Base-by-base conservation (phyloP, 2,329 filamentous ascomycete species). In the Fusarium sp. region DNA sequence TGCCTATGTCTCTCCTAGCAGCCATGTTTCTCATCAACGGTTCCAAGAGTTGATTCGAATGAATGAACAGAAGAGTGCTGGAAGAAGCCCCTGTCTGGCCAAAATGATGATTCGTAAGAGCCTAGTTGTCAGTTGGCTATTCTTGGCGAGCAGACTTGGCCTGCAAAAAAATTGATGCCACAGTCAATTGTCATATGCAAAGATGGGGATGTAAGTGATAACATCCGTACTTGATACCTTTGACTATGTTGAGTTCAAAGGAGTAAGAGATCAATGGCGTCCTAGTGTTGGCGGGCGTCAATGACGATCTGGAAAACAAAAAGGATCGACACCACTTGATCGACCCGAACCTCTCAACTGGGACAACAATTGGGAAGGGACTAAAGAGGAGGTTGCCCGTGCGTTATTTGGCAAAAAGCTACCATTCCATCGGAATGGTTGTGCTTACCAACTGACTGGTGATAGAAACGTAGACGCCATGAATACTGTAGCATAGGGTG, bases 401-500 rank as follows among this genome's bases (percentile, higher is more conserved):
- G 55, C 53, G 22, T 38, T 29, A 6, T 43, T 24, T 30, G 30
- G 24, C 24, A 53, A 18, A 41, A 40, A 54, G 65, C 55, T 71
- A 72, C 70, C 70, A 71, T 68, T 62, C 53, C 47, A 71, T 62
- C 47, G 63, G 62, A 69, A 71, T 48, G 52, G 56, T 66, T 44
- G 69, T 46, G 40, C 44, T 30, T 46, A 29, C 24, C 11, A 20
- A 44, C 45, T 59, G 34, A 38, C 34, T 47, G 32, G 58, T 43
- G 48, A 69, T 45, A 40, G 44, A 57, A 70, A 71, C 45, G 59
- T 45, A 58, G 59, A 71, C 68, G 59, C 68, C 68, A 58, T 58
- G 40, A 27, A 22, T 57, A 43, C 34, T 27, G 24, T 18, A 52
- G 34, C 47, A 55, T 55, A 44, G 24, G 55, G 52, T 53, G 51